These are phyloP conservation scores for Anthostomella pinea DNA, from an alignment of 2,329 filamentous ascomycete genomes.

Conservation along the genomic window DNA sequence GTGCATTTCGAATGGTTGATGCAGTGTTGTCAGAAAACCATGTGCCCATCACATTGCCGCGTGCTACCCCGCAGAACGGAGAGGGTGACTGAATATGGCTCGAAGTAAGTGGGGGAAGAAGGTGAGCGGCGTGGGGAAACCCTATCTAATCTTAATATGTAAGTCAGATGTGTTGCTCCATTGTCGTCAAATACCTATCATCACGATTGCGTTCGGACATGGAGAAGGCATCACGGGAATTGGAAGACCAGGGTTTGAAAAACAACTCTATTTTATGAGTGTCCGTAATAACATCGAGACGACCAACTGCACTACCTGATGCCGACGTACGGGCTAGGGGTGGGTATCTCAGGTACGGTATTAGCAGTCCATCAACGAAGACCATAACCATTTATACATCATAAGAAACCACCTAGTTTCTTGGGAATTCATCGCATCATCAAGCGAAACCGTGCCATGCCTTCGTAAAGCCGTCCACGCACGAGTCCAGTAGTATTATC, in stretches of 20 bases:
- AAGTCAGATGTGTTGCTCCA: too few relatives aligned
- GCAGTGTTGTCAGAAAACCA: too few relatives aligned
- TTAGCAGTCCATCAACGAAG: slow-evolving; percentile 21
- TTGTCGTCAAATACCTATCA: too few relatives aligned
- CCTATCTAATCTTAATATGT: too few relatives aligned
- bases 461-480: slow-evolving; percentile 19
- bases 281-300: slow-evolving; percentile 25
- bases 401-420: slow-evolving; percentile 23
- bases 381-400: slow-evolving; percentile 32
- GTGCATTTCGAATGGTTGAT: too few relatives aligned
- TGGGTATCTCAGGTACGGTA: slow-evolving; percentile 31
- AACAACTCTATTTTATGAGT: slow-evolving; percentile 28
- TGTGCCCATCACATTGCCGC: too few relatives aligned
- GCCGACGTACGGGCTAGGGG: slow-evolving; percentile 23
- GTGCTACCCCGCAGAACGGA: too few relatives aligned
- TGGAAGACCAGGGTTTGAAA: slow-evolving; percentile 4
- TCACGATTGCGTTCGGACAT: too few relatives aligned
- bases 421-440: slow-evolving; percentile 21
- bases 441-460: slow-evolving; percentile 17
- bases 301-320: slow-evolving; percentile 27
- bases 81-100: too few relatives aligned
- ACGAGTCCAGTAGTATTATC: slow-evolving; percentile 25
- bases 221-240: too few relatives aligned
- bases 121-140: too few relatives aligned
- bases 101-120: too few relatives aligned